Conservation (phyloP, 1,284 basidiomycete genomes). For the Afroboletus lepidellus region DNA sequence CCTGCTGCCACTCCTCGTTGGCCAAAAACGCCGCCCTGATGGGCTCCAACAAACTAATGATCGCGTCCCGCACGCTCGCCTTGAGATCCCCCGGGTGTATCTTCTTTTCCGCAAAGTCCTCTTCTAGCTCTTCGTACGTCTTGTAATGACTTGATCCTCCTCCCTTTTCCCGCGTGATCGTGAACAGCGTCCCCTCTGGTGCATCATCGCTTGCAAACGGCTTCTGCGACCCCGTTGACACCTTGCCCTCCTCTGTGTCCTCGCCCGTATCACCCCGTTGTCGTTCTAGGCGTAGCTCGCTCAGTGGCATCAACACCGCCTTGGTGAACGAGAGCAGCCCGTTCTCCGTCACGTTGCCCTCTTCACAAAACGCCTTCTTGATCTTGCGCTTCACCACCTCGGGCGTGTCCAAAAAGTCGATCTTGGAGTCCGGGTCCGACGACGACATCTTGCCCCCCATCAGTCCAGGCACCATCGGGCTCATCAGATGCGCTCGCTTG, state of each 20-base stretch:
- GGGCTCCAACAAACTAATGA: conserved; percentile 79
- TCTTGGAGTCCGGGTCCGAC: conserved; percentile 95
- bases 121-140: conserved; percentile 65
- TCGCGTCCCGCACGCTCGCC: conserved; percentile 73
- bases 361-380: conserved; percentile 91
- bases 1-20: conserved; percentile 79
- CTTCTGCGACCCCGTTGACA: conserved; percentile 39
- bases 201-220: conserved; percentile 68
- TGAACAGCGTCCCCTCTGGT: conserved; percentile 83
- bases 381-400: conserved; percentile 87
- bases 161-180: conserved; percentile 67
- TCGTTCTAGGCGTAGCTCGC: conserved; percentile 68
- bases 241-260: conserved; percentile 42
- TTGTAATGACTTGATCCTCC: conserved; percentile 84
- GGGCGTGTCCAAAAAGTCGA: conserved; percentile 93
- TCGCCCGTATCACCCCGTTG: conserved; percentile 40
- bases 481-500: conserved; percentile 98
- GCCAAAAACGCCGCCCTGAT: conserved; percentile 77
- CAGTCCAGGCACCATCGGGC: conserved; percentile 96
- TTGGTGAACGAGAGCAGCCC: conserved; percentile 89
- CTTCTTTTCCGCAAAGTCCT: conserved; percentile 75
- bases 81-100: conserved; percentile 94
- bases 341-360: conserved; percentile 89
- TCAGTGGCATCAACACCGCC: conserved; percentile 89
- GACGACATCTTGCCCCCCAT: conserved; percentile 98